These are phyloP conservation scores for Termitomyces sp. DNA, from an alignment of 768 basidiomycete species.

Conservation along the genomic window DNA sequence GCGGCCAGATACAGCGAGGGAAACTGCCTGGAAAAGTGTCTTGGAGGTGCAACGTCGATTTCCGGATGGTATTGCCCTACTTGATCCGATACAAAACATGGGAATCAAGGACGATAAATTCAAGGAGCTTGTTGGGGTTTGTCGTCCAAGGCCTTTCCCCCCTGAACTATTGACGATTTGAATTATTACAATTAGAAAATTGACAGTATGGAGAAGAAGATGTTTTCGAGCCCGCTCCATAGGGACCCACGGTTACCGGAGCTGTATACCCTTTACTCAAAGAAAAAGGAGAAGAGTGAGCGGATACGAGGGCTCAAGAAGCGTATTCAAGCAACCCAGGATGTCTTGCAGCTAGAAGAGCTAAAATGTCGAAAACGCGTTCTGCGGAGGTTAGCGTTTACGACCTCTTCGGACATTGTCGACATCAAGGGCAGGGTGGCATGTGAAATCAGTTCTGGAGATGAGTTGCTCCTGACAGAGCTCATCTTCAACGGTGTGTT, in stretches of 20 bases:
- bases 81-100: conserved; percentile 95
- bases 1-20: conserved; percentile 65
- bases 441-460: conserved; percentile 97
- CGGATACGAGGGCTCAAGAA: conserved; percentile 76
- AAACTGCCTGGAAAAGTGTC: conserved; percentile 87
- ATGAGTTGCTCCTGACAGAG: conserved; percentile 93
- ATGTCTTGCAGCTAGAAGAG: conserved; percentile 93
- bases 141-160: conserved; percentile 6
- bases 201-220: conserved; percentile 78
- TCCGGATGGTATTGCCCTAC: conserved; percentile 76
- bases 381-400: conserved; percentile 87
- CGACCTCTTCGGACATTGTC: conserved; percentile 83
- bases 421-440: conserved; percentile 98
- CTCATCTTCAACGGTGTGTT: conserved; percentile 97
- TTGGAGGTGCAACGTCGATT: conserved; percentile 88
- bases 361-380: conserved; percentile 94
- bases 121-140: conserved; percentile 75
- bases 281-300: conserved; percentile 67
- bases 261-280: conserved; percentile 73
- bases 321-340: conserved; percentile 84
- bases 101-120: conserved; percentile 94
- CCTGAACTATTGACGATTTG: background rate
- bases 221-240: conserved; percentile 76
- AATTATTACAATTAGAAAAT: conserved; percentile 64
- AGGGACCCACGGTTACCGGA: conserved; percentile 73